Evolutionary conservation across 2,329 filamentous ascomycete species (phyloP).

Genomic region (Apiospora kogelbergensis): DNA sequence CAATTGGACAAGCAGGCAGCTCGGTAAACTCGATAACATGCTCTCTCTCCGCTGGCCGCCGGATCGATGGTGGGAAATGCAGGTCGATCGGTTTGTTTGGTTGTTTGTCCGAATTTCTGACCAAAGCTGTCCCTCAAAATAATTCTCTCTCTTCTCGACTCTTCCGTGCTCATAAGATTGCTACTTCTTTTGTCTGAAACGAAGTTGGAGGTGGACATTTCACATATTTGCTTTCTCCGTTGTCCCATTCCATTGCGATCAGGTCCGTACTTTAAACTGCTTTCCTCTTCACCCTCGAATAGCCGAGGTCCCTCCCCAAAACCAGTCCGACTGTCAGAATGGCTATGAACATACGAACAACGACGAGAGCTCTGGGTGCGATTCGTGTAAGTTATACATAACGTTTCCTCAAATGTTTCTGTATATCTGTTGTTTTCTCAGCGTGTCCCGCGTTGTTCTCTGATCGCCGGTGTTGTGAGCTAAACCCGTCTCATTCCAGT

Average conservation of each 20-base stretch:
- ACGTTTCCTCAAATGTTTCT: background rate
- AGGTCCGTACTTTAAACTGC: background rate
- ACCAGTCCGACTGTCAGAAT: constrained; percentile 39
- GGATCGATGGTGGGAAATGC: background rate
- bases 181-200: background rate
- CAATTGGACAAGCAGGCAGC: background rate
- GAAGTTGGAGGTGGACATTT: no score
- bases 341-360: constrained; percentile 63
- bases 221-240: background rate
- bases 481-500: constrained; percentile 21
- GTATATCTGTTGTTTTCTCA: background rate
- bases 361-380: constrained; percentile 62
- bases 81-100: background rate
- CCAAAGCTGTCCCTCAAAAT: background rate
- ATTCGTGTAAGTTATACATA: constrained; percentile 54
- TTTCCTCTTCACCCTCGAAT: background rate
- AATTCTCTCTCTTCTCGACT: constrained; percentile 1
- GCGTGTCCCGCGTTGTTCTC: background rate
- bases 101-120: background rate
- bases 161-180: background rate
- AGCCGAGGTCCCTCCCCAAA: constrained; percentile 13
- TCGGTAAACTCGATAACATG: background rate
- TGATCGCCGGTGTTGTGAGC: background rate
- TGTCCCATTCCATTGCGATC: no score
- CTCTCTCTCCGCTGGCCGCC: background rate